phyloP scores from a whole-genome alignment of 1,284 basidiomycete species.

The Stereum hirsutum region DNA sequence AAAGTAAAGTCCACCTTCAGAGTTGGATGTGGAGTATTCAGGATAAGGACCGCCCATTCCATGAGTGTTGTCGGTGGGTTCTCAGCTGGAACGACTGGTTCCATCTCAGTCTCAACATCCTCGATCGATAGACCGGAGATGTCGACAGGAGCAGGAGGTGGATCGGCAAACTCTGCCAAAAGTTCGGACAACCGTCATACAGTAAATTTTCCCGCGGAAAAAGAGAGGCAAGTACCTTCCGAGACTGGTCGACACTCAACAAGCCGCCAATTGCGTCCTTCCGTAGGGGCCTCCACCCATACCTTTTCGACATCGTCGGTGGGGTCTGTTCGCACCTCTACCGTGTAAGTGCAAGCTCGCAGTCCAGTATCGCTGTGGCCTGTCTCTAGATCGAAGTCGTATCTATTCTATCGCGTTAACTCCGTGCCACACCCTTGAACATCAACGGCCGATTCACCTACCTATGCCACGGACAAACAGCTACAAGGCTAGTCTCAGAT shows the following conservation, averaged over 20 bases:
- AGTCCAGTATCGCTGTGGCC: constrained; percentile 74
- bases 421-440: too few species aligned
- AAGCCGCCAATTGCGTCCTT: constrained; percentile 53
- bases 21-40: constrained; percentile 65
- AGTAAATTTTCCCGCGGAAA: not conserved
- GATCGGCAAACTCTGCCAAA: constrained; percentile 59
- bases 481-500: constrained; percentile 46
- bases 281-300: constrained; percentile 57
- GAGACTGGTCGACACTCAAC: constrained; percentile 76
- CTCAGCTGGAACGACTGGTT: constrained; percentile 38
- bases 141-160: constrained; percentile 34
- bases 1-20: constrained; percentile 38
- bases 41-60: constrained; percentile 68
- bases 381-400: constrained; percentile 64
- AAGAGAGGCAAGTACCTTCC: constrained; percentile 43
- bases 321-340: constrained; percentile 38
- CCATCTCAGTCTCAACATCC: constrained; percentile 15
- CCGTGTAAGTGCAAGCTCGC: constrained; percentile 69
- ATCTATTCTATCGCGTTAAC: too few species aligned
- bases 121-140: constrained; percentile 17
- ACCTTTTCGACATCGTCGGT: constrained; percentile 38
- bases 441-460: too few species aligned
- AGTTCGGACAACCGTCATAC: not conserved
- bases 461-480: constrained; percentile 83
- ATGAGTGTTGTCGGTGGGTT: constrained; percentile 55